Percentiles rank a stretch among this genome's conserved stretches.
These are phyloP conservation scores for Colletotrichum lini DNA, from an alignment of 2,329 filamentous ascomycete genomes.

Conservation along the genomic window DNA sequence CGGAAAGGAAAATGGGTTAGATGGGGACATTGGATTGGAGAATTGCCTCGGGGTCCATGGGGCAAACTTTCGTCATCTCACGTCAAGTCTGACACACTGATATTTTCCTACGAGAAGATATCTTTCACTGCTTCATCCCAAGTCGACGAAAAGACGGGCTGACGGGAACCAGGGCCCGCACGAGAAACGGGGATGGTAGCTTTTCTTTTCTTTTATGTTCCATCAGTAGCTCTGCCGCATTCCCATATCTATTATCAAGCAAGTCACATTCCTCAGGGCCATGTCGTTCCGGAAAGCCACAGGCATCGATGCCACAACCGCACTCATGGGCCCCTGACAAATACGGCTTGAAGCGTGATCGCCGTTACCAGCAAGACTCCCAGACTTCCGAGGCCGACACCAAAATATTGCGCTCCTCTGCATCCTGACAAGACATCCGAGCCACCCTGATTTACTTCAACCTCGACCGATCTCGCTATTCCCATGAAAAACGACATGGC, in stretches of 20 bases:
- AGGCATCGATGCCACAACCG: neutral
- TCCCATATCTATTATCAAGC: neutral
- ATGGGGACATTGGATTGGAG: neutral
- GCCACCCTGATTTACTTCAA: slow-evolving; percentile 48
- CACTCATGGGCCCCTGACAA: neutral
- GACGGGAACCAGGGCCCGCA: neutral
- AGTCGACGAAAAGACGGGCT: neutral
- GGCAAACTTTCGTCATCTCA: neutral
- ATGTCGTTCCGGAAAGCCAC: neutral
- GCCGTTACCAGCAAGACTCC: neutral
- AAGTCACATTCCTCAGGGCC: neutral
- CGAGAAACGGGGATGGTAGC: neutral
- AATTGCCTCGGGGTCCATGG: neutral
- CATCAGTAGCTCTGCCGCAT: neutral
- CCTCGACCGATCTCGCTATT: slow-evolving; percentile 75
- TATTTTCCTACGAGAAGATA: neutral
- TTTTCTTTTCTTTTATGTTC: neutral
- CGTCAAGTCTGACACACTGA: neutral
- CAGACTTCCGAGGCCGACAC: slow-evolving; percentile 51
- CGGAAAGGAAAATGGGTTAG: neutral
- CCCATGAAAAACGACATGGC: slow-evolving; percentile 76
- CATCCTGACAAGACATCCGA: slow-evolving; percentile 51
- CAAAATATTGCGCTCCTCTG: slow-evolving; percentile 57
- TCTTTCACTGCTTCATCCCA: neutral
- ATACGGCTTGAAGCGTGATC: neutral